Base-by-base conservation (phyloP, 352 stramenopile species). In the Albugo laibachii region DNA sequence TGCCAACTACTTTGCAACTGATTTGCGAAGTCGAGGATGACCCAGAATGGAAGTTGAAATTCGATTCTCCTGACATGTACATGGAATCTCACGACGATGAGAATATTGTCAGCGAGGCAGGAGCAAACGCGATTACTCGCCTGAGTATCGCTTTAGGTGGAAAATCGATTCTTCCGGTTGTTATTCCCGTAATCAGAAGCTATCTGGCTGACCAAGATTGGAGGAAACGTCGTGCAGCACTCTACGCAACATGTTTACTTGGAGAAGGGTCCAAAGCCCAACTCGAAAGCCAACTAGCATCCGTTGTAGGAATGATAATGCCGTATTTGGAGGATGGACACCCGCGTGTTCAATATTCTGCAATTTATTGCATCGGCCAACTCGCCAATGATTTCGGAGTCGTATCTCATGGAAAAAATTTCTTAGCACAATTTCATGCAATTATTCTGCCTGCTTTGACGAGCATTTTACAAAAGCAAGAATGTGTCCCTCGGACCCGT, bases 21-120 rank as follows among this genome's bases (percentile, higher is more conserved):
- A 80, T 84, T 59, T 81, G 66, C 51, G 75, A 91, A 49, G 65
- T 91, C 1, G 67, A 82, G 35, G 78, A 91, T 39, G 73, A 85
- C 57, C 55, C 58, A 2, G 56, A 69, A 41, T 91, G 78, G 78
- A 55, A 66, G 16, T 52, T 55, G 38, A 78, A 80, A 41, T 88
- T 91, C 41, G 78, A 91, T 63, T 75, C 87, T 52, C 66, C 76
- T 13, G 66, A 84, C 61, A 82, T 62, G 13, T 84, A 83, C 49
- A 65, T 66, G 6, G 71, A 83, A 55, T 50, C 66, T 19, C 61
- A 63, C 36, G 68, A 83, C 35, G 59, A 61, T 46, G 74, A 86
- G 44, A 65, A 72, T 50, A 63, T 58, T 39, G 66, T 87, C 48
- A 82, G 69, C 45, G 74, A 88, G 41, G 69, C 76, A 11, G 71